These are phyloP conservation scores for Argentina anserina DNA, from an alignment of 306 rosid species.

Conservation along the genomic window DNA sequence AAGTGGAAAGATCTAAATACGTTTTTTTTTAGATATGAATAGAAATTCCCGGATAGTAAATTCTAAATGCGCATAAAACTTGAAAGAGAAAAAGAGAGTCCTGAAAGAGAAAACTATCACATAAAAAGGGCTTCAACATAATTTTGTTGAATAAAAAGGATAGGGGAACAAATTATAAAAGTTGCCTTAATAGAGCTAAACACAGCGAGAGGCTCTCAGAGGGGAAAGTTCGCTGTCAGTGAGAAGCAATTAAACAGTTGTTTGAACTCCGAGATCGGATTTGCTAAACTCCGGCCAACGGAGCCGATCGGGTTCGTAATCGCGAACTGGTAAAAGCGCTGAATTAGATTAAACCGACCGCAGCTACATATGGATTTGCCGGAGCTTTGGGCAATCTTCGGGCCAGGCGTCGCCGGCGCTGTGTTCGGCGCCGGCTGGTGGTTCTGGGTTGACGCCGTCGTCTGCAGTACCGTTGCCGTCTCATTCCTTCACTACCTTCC, in stretches of 20 bases:
- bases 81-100: too few species aligned
- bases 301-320: not conserved
- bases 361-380: conserved; percentile 55
- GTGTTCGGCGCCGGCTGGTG: conserved; percentile 97
- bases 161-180: not conserved
- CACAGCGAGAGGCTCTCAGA: not conserved
- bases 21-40: too few species aligned
- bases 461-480: conserved; percentile 74
- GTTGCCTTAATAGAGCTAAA: not conserved
- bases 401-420: conserved; percentile 91
- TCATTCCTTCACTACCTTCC: conserved; percentile 93
- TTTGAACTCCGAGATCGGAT: not conserved
- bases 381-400: conserved; percentile 94
- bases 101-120: too few species aligned
- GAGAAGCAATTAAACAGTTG: conserved; percentile 3
- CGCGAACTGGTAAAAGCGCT: not conserved
- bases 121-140: not conserved
- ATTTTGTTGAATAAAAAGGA: not conserved
- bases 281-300: not conserved
- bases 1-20: too few species aligned
- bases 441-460: conserved; percentile 99
- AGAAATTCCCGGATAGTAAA: too few species aligned
- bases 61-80: too few species aligned
- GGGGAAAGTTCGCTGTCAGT: not conserved
- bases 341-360: not conserved